Base-by-base conservation (phyloP, 2,329 filamentous ascomycete genomes). In the Phialemoniopsis sp. region DNA sequence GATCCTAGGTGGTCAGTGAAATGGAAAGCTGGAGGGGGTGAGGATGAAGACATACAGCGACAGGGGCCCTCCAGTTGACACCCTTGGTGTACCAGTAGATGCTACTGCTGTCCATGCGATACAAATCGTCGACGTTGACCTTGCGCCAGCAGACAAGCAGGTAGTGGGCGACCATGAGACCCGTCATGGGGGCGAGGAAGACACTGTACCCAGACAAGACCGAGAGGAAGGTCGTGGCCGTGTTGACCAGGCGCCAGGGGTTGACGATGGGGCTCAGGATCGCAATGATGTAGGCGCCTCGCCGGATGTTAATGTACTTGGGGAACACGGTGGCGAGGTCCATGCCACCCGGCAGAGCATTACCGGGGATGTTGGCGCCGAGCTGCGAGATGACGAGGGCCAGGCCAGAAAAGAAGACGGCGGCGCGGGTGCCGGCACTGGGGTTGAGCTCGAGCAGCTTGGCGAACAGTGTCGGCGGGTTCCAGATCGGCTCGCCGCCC, bases 71-170 rank as follows among this genome's bases (percentile, higher is more conserved):
- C 61, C 62, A 67, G 38, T 68, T 68, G 10, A 63, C 26, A 3
- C 64, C 64, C n/a, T 44, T 46, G 5, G 45, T 59, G 41, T 62
- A 68, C 64, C 64, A 67, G 45, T 68, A 68, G 3, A 66, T 54
- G 37, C 59, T 58, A 1, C 42, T 39, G 3, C 45, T 36, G 29
- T 58, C 47, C 5, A 52, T 57, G 21, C 51, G 47, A 40, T 58
- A 66, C 18, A 66, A 42, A 32, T 62, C 58, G 15, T 63, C 57
- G 2, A 65, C 47, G 21, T 63, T 60, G 29, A 64, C 29, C 52
- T 63, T 64, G 30, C 45, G 45, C 37, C 49, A 56, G 12, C 54
- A 50, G 26, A 65, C 56, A 4, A 63, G 1, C 5, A 59, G 37
- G 28, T 63, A 68, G 41, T 51, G 54, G 5, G 60, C 52, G 3